Percentiles rank a stretch among this genome's conserved stretches.
Conservation (phyloP, 2,329 filamentous ascomycete genomes). For the Lecanoromycetidae sp. region DNA sequence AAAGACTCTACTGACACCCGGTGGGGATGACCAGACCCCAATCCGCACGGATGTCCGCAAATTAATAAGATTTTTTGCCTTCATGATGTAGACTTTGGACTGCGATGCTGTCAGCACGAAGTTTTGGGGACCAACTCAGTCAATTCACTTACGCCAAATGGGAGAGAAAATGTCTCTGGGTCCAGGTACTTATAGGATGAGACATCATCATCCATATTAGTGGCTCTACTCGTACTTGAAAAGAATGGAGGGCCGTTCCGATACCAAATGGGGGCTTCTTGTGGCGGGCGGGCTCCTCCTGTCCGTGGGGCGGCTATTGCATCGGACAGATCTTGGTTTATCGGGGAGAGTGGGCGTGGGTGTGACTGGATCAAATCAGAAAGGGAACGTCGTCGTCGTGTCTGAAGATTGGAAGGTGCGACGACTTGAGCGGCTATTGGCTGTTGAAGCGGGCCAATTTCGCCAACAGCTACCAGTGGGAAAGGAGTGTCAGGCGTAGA, state of each 20-base stretch:
- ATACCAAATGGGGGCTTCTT: not conserved
- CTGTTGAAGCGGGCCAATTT: not conserved
- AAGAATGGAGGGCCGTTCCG: slow-evolving; percentile 7
- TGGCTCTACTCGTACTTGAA: not conserved
- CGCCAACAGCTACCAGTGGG: slow-evolving; percentile 5
- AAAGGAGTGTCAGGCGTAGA: slow-evolving; percentile 9
- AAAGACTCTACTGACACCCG: slow-evolving; percentile 12
- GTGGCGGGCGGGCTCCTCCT: not conserved
- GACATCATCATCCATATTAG: too few relatives aligned
- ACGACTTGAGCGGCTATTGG: slow-evolving; percentile 4
- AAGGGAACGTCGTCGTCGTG: slow-evolving; percentile 9
- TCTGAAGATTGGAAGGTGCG: not conserved
- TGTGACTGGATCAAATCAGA: slow-evolving; percentile 2
- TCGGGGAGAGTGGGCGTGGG: too few relatives aligned
- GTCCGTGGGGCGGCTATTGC: too few relatives aligned
- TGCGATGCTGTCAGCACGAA: slow-evolving; percentile 2
- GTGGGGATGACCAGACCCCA: slow-evolving; percentile 12
- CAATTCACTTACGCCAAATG: slow-evolving; percentile 10
- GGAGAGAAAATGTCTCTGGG: slow-evolving; percentile 9
- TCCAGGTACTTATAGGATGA: not conserved
- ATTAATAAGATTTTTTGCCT: slow-evolving; percentile 4
- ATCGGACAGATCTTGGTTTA: too few relatives aligned
- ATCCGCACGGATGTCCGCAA: slow-evolving; percentile 9
- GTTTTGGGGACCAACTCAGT: not conserved
- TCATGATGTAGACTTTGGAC: slow-evolving; percentile 16